A percentile compares a stretch with the other conserved stretches of the same genome.
Conservation (phyloP, 805 yeast species). For the Sungouiella blattae region DNA sequence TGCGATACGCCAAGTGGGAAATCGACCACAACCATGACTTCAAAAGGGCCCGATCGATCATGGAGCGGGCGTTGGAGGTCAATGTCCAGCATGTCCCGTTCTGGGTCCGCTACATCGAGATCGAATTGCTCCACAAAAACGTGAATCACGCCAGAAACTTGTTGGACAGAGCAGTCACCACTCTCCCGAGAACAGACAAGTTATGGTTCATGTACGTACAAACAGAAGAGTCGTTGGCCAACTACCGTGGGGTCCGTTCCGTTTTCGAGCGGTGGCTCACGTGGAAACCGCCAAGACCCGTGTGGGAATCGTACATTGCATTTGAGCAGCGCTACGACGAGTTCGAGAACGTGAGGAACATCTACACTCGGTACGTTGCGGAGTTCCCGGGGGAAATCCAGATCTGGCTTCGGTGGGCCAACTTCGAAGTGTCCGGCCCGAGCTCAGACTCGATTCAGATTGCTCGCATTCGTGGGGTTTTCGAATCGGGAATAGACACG, state of each 20-base stretch:
- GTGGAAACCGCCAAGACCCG: conserved; percentile 66
- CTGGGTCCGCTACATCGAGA: conserved; percentile 81
- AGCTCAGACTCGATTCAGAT: conserved; percentile 17
- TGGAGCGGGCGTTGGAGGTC: conserved; percentile 81
- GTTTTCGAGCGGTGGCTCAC: conserved; percentile 77
- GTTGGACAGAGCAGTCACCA: conserved; percentile 69
- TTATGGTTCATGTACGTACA: conserved; percentile 82
- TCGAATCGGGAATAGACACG: conserved; percentile 61
- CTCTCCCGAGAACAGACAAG: conserved; percentile 77
- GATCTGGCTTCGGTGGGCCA: conserved; percentile 75
- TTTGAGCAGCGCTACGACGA: conserved; percentile 70
- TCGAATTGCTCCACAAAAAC: conserved; percentile 68
- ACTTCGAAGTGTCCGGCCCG: conserved; percentile 53
- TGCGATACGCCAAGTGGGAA: conserved; percentile 88
- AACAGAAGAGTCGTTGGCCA: conserved; percentile 74
- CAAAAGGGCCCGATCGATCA: conserved; percentile 77
- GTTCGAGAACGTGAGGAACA: conserved; percentile 48
- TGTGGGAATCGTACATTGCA: conserved; percentile 72
- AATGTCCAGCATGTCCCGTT: conserved; percentile 73
- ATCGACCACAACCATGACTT: conserved; percentile 68
- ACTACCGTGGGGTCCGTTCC: conserved; percentile 55
- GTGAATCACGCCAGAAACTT: conserved; percentile 87
- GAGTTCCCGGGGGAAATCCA: conserved; percentile 43
- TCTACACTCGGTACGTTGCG: conserved; percentile 50
- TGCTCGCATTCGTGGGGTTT: conserved; percentile 60